Conservation (phyloP, 208 protist genomes). For the Wallacemonas sp. region DNA sequence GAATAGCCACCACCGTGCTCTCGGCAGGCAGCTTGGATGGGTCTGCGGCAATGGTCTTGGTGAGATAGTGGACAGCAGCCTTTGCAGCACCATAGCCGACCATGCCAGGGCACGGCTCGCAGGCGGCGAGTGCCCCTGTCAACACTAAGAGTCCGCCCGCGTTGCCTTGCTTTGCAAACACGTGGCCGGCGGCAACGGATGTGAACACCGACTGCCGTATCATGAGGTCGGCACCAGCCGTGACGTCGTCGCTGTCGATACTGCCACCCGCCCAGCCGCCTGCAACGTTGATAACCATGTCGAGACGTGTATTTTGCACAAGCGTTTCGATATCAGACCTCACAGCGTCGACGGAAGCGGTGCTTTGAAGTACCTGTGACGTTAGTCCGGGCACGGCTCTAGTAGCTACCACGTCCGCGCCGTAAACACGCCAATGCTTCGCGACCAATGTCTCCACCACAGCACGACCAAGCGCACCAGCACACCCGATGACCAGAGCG, state of each 20-base stretch:
- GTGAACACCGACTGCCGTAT: slow-evolving; percentile 70
- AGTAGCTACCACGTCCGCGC: slow-evolving; percentile 33
- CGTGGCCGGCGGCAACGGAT: slow-evolving; percentile 58
- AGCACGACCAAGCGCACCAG: slow-evolving; percentile 42
- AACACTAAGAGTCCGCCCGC: slow-evolving; percentile 54
- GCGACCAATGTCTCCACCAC: slow-evolving; percentile 28
- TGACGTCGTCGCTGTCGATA: slow-evolving; percentile 18
- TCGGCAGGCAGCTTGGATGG: slow-evolving; percentile 30
- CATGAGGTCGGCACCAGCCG: slow-evolving; percentile 60
- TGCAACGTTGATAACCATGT: slow-evolving; percentile 80
- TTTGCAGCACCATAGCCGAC: slow-evolving; percentile 87
- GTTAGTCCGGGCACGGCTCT: not conserved
- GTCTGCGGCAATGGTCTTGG: slow-evolving; percentile 42
- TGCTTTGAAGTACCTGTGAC: not conserved
- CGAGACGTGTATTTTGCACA: slow-evolving; percentile 18
- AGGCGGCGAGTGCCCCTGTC: slow-evolving; percentile 53
- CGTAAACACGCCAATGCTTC: slow-evolving; percentile 25
- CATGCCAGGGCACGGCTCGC: slow-evolving; percentile 59
- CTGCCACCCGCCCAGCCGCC: slow-evolving; percentile 70
- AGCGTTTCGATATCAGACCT: slow-evolving; percentile 20
- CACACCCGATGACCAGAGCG: slow-evolving; percentile 54
- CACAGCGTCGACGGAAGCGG: slow-evolving; percentile 24
- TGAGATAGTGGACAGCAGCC: slow-evolving; percentile 81
- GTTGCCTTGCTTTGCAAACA: slow-evolving; percentile 40
- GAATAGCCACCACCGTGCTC: slow-evolving; percentile 51